Evolutionary conservation across 345 rosid genomes (phyloP), one percentile per base, ranked within the genome.

Genomic region (Luvunga scandens): DNA sequence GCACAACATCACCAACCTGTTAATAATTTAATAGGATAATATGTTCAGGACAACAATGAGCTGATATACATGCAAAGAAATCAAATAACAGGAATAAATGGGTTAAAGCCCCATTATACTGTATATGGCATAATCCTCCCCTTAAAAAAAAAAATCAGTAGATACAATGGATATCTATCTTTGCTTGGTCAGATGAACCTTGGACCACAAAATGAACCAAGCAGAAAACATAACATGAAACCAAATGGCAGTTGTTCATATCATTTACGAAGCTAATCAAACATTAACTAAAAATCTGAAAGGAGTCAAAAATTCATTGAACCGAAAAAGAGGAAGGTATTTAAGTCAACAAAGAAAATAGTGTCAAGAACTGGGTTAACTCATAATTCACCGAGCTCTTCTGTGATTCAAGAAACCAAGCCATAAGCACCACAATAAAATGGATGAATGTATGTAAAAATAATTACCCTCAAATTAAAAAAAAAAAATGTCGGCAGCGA

Each of bases 1-100:
- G 96, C 75, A 93, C 87, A 48, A 95, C 94, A 86, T 92, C 97
- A 81, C 97, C 99, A 48, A 95, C 92, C 98, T 93, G 85, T 61
- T 12, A 72, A 72, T 80, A 25, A 68, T 39, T 28, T 57, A 34
- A 78, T 62, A 45, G 33, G 56, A 64, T 24, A 55, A 74, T 19
- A 65, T 19, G 21, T 55, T 61, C 19, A 53, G 42, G 19, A 19
- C 25, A 53, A 68, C 6, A 27, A 39, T 28, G 38, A 72, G 39
- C 50, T 16, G 71, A 34, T n/a, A 14, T 45, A 25, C 48, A 22
- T 10, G 53, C 10, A 38, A 72, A 18, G 25, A 22, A 68, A 68
- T 18, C 6, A 22, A 68, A 19, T 19, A 74, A 69, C 16, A 1
- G 31, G 2, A 76, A 53, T 13, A 65, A 36, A 33, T 16, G 38